Conservation (phyloP, 345 rosid genomes). For the Lepidium didymum region DNA sequence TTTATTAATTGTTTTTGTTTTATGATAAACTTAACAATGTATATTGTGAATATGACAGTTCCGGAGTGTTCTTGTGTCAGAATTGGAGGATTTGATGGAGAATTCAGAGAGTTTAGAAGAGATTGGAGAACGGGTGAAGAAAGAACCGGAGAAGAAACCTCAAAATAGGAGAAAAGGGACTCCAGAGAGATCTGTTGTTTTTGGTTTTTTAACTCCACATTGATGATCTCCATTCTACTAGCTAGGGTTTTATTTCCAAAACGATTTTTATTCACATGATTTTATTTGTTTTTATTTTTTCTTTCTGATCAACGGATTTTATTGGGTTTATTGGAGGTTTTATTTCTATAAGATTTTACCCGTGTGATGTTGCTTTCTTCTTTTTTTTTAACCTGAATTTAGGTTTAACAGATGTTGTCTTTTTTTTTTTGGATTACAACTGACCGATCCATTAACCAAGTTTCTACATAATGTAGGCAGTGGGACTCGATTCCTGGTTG, state of each 20-base stretch:
- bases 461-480: too few relatives aligned
- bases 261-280: too few relatives aligned
- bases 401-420: neutral
- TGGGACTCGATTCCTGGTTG: too few relatives aligned
- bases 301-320: neutral
- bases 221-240: too few relatives aligned
- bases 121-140: neutral
- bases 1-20: neutral
- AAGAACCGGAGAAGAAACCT: neutral
- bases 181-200: neutral
- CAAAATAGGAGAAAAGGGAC: slow-evolving; percentile 12
- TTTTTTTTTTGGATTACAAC: too few relatives aligned
- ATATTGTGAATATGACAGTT: slow-evolving; percentile 3
- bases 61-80: neutral
- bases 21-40: neutral
- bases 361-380: too few relatives aligned
- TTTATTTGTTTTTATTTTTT: too few relatives aligned
- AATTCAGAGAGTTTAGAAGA: neutral
- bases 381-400: too few relatives aligned
- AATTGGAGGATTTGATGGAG: slow-evolving; percentile 17
- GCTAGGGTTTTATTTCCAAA: too few relatives aligned
- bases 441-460: too few relatives aligned
- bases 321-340: neutral
- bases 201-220: too few relatives aligned
- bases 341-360: too few relatives aligned